Evolutionary conservation across 495 filamentous ascomycete genomes (phyloP).

Genomic region (Neurospora sp.): DNA sequence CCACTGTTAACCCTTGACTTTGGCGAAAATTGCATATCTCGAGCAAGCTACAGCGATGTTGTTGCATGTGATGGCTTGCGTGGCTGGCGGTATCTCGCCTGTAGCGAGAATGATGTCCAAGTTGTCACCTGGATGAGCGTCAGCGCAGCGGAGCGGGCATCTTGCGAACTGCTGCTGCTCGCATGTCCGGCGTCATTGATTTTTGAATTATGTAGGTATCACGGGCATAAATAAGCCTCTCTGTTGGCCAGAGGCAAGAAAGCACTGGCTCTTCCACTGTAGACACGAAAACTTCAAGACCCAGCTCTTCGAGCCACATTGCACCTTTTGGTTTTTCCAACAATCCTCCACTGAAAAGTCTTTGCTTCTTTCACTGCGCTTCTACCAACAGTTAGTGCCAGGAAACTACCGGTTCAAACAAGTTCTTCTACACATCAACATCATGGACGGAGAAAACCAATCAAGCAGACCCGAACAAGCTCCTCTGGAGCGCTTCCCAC

Average conservation of each 20-base stretch:
- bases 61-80: neutral
- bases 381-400: neutral
- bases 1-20: neutral
- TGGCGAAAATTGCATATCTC: neutral
- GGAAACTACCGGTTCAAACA: neutral
- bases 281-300: too few species aligned
- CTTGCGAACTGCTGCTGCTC: neutral
- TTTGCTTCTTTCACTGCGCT: neutral
- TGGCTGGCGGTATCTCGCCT: neutral
- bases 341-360: neutral
- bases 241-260: neutral
- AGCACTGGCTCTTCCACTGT: neutral
- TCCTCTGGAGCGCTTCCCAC: neutral
- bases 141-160: neutral
- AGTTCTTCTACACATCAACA: neutral
- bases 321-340: neutral
- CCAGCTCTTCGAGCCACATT: neutral
- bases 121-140: neutral
- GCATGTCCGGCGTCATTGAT: neutral
- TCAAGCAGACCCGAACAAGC: neutral
- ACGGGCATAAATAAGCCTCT: neutral
- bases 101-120: neutral
- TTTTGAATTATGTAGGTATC: neutral
- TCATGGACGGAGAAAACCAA: neutral
- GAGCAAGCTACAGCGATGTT: neutral